phyloP scores from a whole-genome alignment of 2,329 filamentous ascomycete species.

The Colletotrichum sp. region DNA sequence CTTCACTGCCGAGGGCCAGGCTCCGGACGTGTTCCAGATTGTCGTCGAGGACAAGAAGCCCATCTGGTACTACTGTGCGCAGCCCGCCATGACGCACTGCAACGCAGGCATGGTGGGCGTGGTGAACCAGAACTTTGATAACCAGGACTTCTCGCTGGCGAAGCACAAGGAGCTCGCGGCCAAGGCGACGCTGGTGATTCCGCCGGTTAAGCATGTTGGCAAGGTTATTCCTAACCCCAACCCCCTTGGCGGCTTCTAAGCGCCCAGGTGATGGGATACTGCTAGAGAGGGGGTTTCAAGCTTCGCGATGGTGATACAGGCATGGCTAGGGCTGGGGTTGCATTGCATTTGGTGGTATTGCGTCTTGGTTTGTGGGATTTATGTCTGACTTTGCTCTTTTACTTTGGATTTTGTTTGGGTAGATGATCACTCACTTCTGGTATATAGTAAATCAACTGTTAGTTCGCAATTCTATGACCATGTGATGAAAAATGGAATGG shows the following conservation, averaged over 20 bases:
- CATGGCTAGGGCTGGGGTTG: fast-evolving
- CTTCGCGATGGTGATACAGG: neutral
- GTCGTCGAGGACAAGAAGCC: constrained; percentile 44
- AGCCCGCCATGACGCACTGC: constrained; percentile 46
- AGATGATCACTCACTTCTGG: neutral
- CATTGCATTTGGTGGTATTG: neutral
- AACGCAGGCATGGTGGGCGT: constrained; percentile 53
- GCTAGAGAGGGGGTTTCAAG: fast-evolving
- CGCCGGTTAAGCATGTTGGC: constrained; percentile 38
- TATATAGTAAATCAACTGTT: neutral
- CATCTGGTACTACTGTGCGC: constrained; percentile 46
- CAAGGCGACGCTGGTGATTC: constrained; percentile 30
- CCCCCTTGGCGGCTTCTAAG: constrained; percentile 39
- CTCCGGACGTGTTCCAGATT: constrained; percentile 48
- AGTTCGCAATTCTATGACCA: too few relatives aligned
- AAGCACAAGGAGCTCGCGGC: constrained; percentile 41
- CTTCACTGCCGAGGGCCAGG: constrained; percentile 37
- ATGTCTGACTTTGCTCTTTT: neutral
- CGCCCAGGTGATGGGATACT: neutral
- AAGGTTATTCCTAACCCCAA: constrained; percentile 44
- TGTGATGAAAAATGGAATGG: too few relatives aligned
- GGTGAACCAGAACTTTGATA: constrained; percentile 52
- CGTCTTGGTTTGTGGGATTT: neutral
- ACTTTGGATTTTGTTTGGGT: neutral
- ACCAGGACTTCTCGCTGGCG: constrained; percentile 39